Evolutionary conservation across 108 stramenopile species (phyloP), one percentile per base, ranked within the genome.

Genomic region (Nannochloropsis oceanica): DNA sequence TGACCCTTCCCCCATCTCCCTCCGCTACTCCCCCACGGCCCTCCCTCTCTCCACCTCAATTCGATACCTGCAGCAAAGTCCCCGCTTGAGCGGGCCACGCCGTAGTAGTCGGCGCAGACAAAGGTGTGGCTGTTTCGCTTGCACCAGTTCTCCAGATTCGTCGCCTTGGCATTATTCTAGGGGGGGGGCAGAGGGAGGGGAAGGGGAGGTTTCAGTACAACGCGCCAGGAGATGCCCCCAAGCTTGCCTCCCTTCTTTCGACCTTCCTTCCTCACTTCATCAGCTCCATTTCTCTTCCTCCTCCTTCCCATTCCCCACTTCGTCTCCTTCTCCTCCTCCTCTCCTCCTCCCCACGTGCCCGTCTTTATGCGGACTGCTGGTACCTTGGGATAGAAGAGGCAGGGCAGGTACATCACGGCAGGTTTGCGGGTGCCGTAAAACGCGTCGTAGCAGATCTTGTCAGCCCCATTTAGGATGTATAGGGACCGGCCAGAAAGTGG

Each of bases 51-150:
- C 59, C 59, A 2, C 8, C 59, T 8, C 59, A 22, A 34, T 14
- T 86, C 20, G 0, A 14, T 79, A 7, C 44, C 89, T n/a, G 82
- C 85, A 14, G 18, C 82, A 43, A 86, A 83, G 83, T 86, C 25
- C 11, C 89, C 89, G 14, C 13, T 25, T 0, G 89, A 89, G 3
- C 85, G 85, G 12, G 84, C 89, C 24, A 89, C 86, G 83, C 89
- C 89, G 25, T 79, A 86, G 83, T 89, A 89, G 44, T 89, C 89
- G 1, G 89, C 89, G 50, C 44, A 44, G 43, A 89, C 24, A 79
- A 89, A 89, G 3, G 84, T 44, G 79, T 44, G 44, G 34, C 80
- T 44, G 14, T 82, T 44, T n/a, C 59, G 81, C 20, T 81, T 43
- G 81, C 88, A 88, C 44, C 59, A 81, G 43, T 27, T 42, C 44